These are phyloP conservation scores for Colletotrichum costaricense DNA, from an alignment of 2,329 filamentous ascomycete genomes.

Conservation along the genomic window DNA sequence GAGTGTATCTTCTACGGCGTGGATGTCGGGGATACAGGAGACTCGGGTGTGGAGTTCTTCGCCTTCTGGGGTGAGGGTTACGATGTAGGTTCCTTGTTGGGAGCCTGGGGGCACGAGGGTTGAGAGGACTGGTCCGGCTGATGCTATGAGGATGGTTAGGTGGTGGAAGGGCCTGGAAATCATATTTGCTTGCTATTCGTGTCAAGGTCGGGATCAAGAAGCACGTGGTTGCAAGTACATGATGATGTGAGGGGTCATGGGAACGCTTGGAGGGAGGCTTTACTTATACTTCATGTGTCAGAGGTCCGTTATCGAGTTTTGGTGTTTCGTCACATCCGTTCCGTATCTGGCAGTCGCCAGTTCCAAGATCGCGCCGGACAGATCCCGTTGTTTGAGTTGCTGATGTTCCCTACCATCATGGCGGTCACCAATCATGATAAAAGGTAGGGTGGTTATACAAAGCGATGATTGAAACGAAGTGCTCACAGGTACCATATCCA, in stretches of 20 bases:
- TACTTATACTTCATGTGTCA: too few relatives aligned
- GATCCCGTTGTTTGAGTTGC: neutral
- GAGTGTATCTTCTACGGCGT: too few relatives aligned
- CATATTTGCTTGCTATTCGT: neutral
- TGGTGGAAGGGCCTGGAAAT: neutral
- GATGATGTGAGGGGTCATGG: neutral
- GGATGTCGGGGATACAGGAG: neutral
- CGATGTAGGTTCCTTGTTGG: neutral
- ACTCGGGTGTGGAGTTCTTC: neutral
- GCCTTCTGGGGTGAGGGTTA: neutral
- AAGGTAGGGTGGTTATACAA: rapidly evolving
- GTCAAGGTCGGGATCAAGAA: neutral
- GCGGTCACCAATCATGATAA: too few relatives aligned
- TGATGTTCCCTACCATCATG: neutral
- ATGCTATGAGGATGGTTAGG: neutral
- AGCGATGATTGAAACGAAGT: neutral
- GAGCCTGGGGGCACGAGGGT: neutral
- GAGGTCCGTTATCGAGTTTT: too few relatives aligned
- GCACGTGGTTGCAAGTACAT: neutral
- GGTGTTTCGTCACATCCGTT: neutral
- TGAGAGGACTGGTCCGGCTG: neutral
- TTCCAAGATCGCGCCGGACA: neutral
- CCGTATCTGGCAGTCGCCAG: neutral
- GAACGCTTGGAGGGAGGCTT: too few relatives aligned
- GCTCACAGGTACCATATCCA: neutral